Evolutionary conservation across 2,329 filamentous ascomycete genomes (phyloP).

Genomic region (Xylariaceae sp.): DNA sequence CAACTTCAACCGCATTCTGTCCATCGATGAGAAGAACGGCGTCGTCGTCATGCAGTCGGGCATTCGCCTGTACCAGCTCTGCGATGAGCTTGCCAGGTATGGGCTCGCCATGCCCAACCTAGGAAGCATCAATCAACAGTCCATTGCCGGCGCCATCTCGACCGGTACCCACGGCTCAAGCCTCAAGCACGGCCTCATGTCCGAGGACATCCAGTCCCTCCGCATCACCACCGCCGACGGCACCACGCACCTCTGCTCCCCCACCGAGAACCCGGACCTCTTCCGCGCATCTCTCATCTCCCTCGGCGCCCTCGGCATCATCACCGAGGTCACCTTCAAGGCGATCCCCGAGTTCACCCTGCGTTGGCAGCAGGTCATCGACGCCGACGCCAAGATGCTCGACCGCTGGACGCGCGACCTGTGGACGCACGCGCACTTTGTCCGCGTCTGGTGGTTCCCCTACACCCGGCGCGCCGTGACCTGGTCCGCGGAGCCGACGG

Average conservation of each 20-base stretch:
- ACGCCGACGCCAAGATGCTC: constrained; percentile 65
- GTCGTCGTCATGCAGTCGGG: constrained; percentile 80
- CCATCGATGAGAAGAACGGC: constrained; percentile 61
- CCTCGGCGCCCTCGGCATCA: constrained; percentile 84
- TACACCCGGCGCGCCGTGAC: constrained; percentile 84
- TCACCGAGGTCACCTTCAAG: constrained; percentile 83
- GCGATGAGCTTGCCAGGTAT: constrained; percentile 65
- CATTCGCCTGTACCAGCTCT: constrained; percentile 73
- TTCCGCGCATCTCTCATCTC: constrained; percentile 87
- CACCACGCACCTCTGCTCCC: constrained; percentile 64
- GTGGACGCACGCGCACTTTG: constrained; percentile 84
- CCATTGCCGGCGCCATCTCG: constrained; percentile 84
- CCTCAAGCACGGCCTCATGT: constrained; percentile 76
- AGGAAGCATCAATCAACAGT: constrained; percentile 93
- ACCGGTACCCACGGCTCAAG: constrained; percentile 94
- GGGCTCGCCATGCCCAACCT: constrained; percentile 87
- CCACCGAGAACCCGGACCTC: constrained; percentile 66
- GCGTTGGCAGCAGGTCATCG: constrained; percentile 77
- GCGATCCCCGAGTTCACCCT: constrained; percentile 80
- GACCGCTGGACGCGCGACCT: constrained; percentile 67
- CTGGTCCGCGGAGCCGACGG: constrained; percentile 81
- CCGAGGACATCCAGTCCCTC: constrained; percentile 69
- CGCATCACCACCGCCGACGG: constrained; percentile 82
- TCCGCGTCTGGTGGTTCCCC: constrained; percentile 96
- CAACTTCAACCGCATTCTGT: constrained; percentile 68